These are phyloP conservation scores for Jackrogersella multiformis DNA, from an alignment of 495 filamentous ascomycete genomes.

Conservation along the genomic window DNA sequence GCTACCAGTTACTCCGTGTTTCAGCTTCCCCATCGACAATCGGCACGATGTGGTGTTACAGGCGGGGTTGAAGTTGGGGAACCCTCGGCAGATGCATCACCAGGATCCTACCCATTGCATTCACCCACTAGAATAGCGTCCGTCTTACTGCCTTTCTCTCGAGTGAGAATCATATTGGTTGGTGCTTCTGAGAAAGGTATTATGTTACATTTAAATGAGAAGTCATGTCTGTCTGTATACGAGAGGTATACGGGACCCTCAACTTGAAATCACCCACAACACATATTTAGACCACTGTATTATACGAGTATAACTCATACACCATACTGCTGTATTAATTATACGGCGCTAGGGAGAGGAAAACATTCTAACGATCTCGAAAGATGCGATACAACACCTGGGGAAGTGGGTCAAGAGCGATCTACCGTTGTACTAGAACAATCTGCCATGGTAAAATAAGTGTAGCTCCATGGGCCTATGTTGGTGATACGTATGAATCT, in stretches of 20 bases:
- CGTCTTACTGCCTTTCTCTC: no score
- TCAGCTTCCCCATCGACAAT: conserved; percentile 5
- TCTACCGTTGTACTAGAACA: conserved; percentile 12
- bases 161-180: no score
- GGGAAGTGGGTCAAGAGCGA: conserved; percentile 16
- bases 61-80: conserved; percentile 36
- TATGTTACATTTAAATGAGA: no score
- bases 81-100: conserved; percentile 36
- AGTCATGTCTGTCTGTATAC: no score
- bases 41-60: conserved; percentile 15
- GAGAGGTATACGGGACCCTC: no score
- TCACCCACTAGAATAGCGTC: no score
- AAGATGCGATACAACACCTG: conserved; percentile 2
- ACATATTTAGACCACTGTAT: no score
- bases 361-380: not conserved
- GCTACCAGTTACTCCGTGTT: not conserved
- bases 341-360: not conserved
- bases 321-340: not conserved
- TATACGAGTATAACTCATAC: no score
- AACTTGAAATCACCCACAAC: no score
- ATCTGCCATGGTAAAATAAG: conserved; percentile 12
- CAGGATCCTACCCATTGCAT: conserved; percentile 1
- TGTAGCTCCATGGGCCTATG: conserved; percentile 6
- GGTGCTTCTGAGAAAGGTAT: no score
- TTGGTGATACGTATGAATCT: conserved; percentile 7